Conservation (phyloP, 2,329 filamentous ascomycete species). For the Thermoascus crustaceus region DNA sequence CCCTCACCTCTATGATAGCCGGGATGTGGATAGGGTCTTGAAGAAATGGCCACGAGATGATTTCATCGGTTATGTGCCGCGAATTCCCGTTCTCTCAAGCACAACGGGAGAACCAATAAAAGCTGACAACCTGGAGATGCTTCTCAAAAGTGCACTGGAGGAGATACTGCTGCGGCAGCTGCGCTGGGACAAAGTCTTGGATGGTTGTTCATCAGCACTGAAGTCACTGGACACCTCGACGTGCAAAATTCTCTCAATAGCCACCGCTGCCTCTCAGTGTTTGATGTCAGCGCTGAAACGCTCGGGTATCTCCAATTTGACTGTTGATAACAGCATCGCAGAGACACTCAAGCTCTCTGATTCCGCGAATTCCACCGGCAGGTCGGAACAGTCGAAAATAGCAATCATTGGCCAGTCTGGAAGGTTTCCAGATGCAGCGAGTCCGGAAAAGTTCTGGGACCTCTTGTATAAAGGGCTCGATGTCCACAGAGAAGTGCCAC, state of each 20-base stretch:
- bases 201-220: conserved; percentile 20
- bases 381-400: conserved; percentile 36
- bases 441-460: conserved; percentile 29
- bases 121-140: conserved; percentile 21
- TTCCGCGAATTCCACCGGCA: conserved; percentile 19
- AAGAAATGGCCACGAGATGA: conserved; percentile 23
- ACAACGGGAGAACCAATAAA: conserved; percentile 26
- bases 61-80: conserved; percentile 19
- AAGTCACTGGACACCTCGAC: conserved; percentile 9
- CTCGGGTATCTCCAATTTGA: conserved; percentile 16
- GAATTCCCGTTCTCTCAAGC: conserved; percentile 31
- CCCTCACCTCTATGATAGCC: conserved; percentile 44
- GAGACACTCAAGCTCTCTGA: conserved; percentile 17
- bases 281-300: conserved; percentile 25
- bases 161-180: conserved; percentile 32
- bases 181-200: conserved; percentile 35
- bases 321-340: conserved; percentile 19
- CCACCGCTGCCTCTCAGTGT: conserved; percentile 25
- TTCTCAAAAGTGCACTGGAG: conserved; percentile 26
- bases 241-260: conserved; percentile 23
- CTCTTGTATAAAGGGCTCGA: conserved; percentile 26
- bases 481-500: conserved; percentile 23
- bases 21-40: conserved; percentile 46
- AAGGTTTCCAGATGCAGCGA: conserved; percentile 58
- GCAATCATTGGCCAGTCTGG: conserved; percentile 77